Evolutionary conservation across 306 rosid genomes (phyloP).

Genomic region (Herpetospermum pedunculosum): DNA sequence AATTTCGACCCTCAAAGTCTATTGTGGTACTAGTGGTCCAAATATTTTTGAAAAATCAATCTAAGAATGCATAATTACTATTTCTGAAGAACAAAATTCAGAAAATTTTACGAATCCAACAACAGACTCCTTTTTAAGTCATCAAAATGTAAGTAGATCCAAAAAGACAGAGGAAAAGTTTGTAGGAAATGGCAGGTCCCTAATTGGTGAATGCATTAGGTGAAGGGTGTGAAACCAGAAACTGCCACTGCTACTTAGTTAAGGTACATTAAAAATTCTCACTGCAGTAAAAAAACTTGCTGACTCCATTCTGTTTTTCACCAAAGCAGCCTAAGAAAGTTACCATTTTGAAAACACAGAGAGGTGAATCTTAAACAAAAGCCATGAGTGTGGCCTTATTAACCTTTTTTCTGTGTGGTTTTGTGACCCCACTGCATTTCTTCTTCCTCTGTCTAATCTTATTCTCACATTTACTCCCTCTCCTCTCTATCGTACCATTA

Average conservation of each 20-base stretch:
- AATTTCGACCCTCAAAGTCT: background rate
- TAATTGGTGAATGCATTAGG: background rate
- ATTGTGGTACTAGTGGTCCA: background rate
- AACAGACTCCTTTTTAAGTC: background rate
- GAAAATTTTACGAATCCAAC: background rate
- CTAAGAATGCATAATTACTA: background rate
- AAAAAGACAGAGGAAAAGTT: background rate
- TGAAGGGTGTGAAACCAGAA: background rate
- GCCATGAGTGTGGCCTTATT: background rate
- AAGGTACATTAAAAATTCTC: background rate
- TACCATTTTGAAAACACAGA: background rate
- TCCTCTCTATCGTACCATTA: background rate
- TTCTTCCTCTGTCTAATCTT: slow-evolving; percentile 5
- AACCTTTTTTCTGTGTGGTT: background rate
- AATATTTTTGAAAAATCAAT: background rate
- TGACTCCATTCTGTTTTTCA: background rate
- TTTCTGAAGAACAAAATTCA: background rate
- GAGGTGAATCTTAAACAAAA: background rate
- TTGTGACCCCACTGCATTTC: slow-evolving; percentile 8
- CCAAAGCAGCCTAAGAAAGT: background rate
- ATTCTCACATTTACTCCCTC: slow-evolving; percentile 10
- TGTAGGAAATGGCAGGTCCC: background rate
- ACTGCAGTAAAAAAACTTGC: background rate
- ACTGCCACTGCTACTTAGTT: background rate
- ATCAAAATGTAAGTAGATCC: background rate